Percentiles rank a stretch among this genome's conserved stretches.
These are phyloP conservation scores for Xylaria hypoxylon DNA, from an alignment of 2,329 filamentous ascomycete genomes.

Conservation along the genomic window DNA sequence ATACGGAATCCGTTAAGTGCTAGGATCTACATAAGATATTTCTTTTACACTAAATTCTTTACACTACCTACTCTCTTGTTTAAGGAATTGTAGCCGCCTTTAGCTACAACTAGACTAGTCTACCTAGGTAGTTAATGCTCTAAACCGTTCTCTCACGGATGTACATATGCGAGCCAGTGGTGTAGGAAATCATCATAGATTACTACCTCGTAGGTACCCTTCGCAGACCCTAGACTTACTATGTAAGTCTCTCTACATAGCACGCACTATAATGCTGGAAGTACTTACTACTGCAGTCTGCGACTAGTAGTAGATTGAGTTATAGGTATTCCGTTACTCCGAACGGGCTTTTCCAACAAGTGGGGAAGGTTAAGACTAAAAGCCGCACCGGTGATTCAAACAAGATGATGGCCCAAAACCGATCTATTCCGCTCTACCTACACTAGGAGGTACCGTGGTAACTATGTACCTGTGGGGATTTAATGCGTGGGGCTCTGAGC, in stretches of 20 bases:
- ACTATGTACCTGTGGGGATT: too few relatives aligned
- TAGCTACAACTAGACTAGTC: background rate
- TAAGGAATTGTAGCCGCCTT: constrained; percentile 4
- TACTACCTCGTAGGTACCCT: too few relatives aligned
- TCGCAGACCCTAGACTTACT: too few relatives aligned
- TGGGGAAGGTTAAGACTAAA: constrained; percentile 1
- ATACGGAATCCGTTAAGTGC: background rate
- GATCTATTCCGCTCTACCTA: too few relatives aligned
- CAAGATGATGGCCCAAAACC: background rate
- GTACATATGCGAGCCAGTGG: background rate
- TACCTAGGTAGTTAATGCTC: background rate
- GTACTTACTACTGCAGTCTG: too few relatives aligned
- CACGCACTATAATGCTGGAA: background rate
- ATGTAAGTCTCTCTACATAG: background rate
- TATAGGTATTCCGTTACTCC: constrained; percentile 12
- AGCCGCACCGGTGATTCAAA: constrained; percentile 12
- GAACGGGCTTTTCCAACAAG: background rate
- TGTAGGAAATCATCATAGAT: background rate
- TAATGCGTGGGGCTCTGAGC: too few relatives aligned
- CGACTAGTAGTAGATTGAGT: too few relatives aligned
- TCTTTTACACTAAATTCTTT: too few relatives aligned
- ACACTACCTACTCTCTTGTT: background rate
- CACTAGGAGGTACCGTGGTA: too few relatives aligned
- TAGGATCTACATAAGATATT: background rate
- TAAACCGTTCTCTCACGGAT: background rate